Base-by-base conservation (phyloP, 2,329 filamentous ascomycete species). In the Penicillium sp. region DNA sequence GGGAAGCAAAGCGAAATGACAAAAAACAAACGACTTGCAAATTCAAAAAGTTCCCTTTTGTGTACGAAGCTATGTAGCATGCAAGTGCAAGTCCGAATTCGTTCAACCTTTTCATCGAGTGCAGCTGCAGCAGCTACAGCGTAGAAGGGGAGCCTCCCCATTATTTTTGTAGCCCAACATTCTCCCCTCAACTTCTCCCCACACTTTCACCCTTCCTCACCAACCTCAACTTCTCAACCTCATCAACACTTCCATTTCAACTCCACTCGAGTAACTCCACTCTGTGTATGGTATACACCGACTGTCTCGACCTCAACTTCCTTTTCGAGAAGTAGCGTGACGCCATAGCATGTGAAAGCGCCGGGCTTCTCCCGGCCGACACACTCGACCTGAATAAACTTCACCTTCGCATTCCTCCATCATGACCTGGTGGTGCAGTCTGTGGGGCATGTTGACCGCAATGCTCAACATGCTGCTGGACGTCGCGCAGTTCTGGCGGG, bases 401-500 rank as follows among this genome's bases (percentile, higher is more conserved):
- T 24, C 20, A 37, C 42, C 49, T 39, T 43, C 34, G 12, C n/a
- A 21, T 24, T 18, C 23, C 27, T 49, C 13, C 44, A 49, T 36
- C 34, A 69, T 68, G 61, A 50, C 46, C 40, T 60, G 61, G 54
- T 51, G 55, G 56, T 49, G 58, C 46, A 51, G 57, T 13, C 40
- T 72, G 45, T 67, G 62, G 55, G 54, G 54, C 7, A 42, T 73
- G 4, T 36, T 71, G 15, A 52, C 62, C 29, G 68, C 70, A 10
- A 67, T 87, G 51, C 82, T 80, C 74, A 78, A 77, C 56, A 78
- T 88, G 73, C 66, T 87, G 29, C 67, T 84, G 27, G 84, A 88
- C 56, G 84, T 88, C 42, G 70, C 79, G 52, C 71, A 76, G 36
- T 88, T 86, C 67, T 88, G 85, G 85, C 78, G 80, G 68, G 75